Percentiles rank a stretch among this genome's conserved stretches.
Evolutionary conservation across 2,329 filamentous ascomycete genomes (phyloP).

Genomic region (Aspergillus tubingensis): DNA sequence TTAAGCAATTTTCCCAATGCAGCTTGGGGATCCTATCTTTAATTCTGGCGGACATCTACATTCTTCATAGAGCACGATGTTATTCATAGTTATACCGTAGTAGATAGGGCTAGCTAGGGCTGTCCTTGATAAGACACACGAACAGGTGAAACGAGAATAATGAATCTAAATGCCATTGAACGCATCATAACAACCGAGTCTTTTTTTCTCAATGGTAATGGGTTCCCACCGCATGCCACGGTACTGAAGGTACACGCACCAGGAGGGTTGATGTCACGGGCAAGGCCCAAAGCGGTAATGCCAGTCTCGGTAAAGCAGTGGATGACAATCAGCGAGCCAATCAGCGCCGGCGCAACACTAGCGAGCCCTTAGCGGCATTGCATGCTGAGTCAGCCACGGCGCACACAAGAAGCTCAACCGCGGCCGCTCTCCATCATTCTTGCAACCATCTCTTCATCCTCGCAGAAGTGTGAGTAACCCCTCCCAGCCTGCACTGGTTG

Average conservation of each 20-base stretch:
- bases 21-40: neutral
- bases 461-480: constrained; percentile 44
- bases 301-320: constrained; percentile 23
- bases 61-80: neutral
- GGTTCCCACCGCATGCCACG: constrained; percentile 3
- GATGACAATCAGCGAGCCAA: constrained; percentile 15
- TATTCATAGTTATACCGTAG: neutral
- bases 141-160: constrained; percentile 1
- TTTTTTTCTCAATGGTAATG: neutral
- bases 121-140: constrained; percentile 1
- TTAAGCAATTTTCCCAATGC: constrained; percentile 15
- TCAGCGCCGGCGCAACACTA: constrained; percentile 18
- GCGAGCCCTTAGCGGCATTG: constrained; percentile 34
- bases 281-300: constrained; percentile 14
- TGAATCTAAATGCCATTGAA: neutral
- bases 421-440: constrained; percentile 37
- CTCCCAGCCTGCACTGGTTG: constrained; percentile 1
- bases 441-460: constrained; percentile 49
- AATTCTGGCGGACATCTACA: neutral
- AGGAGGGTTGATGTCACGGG: constrained; percentile 8
- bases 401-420: constrained; percentile 43
- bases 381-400: constrained; percentile 43
- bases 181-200: neutral
- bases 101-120: constrained; percentile 18
- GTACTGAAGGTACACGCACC: constrained; percentile 10